Evolutionary conservation across 345 rosid genomes (phyloP).

Genomic region (Bruguiera gymnorhiza): DNA sequence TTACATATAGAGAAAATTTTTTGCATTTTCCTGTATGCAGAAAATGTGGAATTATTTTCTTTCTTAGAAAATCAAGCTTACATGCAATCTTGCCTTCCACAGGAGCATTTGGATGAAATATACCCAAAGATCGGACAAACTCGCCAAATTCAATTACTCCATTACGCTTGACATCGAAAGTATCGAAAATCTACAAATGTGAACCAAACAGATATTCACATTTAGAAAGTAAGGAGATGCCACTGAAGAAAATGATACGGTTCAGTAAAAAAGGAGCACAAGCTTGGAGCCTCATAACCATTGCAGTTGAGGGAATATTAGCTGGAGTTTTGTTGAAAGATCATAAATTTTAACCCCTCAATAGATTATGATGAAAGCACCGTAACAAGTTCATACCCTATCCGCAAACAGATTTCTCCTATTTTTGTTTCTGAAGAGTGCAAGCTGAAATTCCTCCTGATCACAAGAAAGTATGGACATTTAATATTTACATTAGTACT

Average conservation of each 20-base stretch:
- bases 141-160: slow-evolving; percentile 92
- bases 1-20: background rate
- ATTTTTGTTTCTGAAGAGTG: slow-evolving; percentile 76
- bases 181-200: slow-evolving; percentile 59
- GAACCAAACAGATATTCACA: background rate
- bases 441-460: slow-evolving; percentile 92
- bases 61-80: slow-evolving; percentile 27
- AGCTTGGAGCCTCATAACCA: background rate
- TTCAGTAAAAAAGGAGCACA: background rate
- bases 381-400: slow-evolving; percentile 46
- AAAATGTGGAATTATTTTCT: background rate
- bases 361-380: background rate
- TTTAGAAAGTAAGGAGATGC: background rate
- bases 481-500: background rate
- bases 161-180: slow-evolving; percentile 83
- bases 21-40: background rate
- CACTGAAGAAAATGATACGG: background rate
- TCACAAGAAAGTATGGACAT: slow-evolving; percentile 6
- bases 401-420: slow-evolving; percentile 79
- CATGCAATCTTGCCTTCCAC: slow-evolving; percentile 67
- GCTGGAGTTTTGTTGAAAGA: background rate
- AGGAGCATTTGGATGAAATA: slow-evolving; percentile 78
- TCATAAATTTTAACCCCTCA: background rate
- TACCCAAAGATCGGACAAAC: slow-evolving; percentile 77
- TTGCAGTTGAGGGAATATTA: background rate